phyloP scores from a whole-genome alignment of 2,329 filamentous ascomycete species.

The Davidsoniella australis region DNA sequence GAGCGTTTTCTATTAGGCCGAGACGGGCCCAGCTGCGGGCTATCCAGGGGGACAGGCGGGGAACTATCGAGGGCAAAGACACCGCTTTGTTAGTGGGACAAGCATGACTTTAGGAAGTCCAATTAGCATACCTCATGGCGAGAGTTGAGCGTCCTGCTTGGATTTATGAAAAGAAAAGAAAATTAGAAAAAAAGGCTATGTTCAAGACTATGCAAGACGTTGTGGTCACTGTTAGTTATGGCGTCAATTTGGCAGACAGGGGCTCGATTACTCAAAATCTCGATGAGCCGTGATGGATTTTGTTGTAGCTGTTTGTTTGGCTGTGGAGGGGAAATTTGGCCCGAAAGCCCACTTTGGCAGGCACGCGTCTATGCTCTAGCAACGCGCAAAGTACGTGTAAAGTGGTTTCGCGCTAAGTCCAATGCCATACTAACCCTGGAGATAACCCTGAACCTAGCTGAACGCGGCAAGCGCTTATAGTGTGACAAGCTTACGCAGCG shows the following conservation, averaged over 20 bases:
- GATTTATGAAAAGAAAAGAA: no score
- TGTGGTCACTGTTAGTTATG: no score
- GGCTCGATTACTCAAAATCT: background rate
- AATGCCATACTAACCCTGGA: no score
- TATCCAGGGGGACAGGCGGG: constrained; percentile 26
- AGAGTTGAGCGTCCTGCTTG: no score
- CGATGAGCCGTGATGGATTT: background rate
- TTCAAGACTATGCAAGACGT: no score
- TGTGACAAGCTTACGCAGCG: no score
- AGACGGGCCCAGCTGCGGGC: constrained; percentile 23
- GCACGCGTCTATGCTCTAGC: constrained; percentile 3
- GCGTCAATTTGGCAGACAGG: no score
- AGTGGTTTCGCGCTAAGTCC: constrained; percentile 16
- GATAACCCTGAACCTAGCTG: no score
- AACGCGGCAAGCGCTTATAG: no score
- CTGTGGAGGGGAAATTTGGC: constrained; percentile 10
- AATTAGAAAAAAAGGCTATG: no score
- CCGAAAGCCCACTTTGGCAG: constrained; percentile 1
- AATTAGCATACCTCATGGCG: background rate
- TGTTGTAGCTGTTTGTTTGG: background rate
- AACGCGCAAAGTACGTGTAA: constrained; percentile 19
- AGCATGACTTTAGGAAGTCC: constrained; percentile 45
- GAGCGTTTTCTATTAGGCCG: constrained; percentile 36
- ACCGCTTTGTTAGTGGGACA: background rate
- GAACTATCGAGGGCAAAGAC: constrained; percentile 36